Conservation (phyloP, 192 early-diverging fungal genomes). For the Coemansia sp. region DNA sequence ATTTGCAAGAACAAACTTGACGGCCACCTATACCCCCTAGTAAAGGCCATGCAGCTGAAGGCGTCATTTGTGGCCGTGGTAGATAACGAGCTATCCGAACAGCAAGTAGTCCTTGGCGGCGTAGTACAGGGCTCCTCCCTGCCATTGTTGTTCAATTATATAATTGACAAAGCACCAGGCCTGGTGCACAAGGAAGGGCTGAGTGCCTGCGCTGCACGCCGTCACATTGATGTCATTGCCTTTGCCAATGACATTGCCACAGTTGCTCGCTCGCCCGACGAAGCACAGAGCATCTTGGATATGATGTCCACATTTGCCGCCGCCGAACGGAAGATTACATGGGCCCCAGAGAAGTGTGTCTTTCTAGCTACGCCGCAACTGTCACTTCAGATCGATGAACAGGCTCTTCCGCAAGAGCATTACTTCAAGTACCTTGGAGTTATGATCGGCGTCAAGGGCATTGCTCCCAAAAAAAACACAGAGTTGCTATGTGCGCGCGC, state of each 20-base stretch:
- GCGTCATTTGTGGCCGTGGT: too few species aligned
- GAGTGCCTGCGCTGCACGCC: not conserved
- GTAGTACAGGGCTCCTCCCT: too few species aligned
- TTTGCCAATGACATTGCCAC: too few species aligned
- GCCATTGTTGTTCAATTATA: not conserved
- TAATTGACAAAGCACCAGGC: not conserved
- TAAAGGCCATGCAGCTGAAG: too few species aligned
- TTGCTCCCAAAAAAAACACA: not conserved
- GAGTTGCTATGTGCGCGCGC: not conserved
- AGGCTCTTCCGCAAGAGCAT: not conserved
- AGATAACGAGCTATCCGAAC: too few species aligned
- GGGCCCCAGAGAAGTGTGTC: constrained; percentile 10
- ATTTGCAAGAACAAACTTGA: too few species aligned
- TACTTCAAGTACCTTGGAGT: constrained; percentile 10
- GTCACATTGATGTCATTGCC: not conserved
- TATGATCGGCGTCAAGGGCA: not conserved
- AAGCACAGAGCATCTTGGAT: not conserved
- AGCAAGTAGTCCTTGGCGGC: too few species aligned
- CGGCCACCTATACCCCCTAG: too few species aligned
- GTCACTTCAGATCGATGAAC: not conserved
- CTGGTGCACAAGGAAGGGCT: not conserved
- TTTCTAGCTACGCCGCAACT: not conserved
- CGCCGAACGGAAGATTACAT: not conserved
- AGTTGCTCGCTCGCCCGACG: too few species aligned
- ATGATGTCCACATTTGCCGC: not conserved